These are phyloP conservation scores for Alectoria sarmentosa DNA, from an alignment of 495 filamentous ascomycete species.

Conservation along the genomic window DNA sequence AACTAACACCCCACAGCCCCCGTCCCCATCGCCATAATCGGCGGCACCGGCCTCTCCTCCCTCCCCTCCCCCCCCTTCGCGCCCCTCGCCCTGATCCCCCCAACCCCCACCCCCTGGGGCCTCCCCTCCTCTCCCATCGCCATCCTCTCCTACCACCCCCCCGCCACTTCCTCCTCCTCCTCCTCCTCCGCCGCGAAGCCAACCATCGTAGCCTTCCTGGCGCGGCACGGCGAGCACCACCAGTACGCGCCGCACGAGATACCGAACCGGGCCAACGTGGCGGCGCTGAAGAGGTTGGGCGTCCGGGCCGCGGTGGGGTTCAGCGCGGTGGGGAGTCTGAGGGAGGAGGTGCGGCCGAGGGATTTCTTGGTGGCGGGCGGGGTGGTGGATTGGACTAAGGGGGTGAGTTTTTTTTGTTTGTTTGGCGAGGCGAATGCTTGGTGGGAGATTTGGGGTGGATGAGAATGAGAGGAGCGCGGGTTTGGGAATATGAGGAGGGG, in stretches of 20 bases:
- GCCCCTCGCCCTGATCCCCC: slow-evolving; percentile 67
- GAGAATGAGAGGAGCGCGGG: background rate
- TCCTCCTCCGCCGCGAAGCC: slow-evolving; percentile 29
- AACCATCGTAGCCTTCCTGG: slow-evolving; percentile 84
- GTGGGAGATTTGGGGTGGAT: too few species aligned
- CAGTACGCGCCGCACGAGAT: slow-evolving; percentile 89
- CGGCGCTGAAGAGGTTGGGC: slow-evolving; percentile 80
- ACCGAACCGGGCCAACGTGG: slow-evolving; percentile 86
- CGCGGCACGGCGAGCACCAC: slow-evolving; percentile 84
- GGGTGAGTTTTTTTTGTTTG: slow-evolving; percentile 32
- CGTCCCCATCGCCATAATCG: slow-evolving; percentile 90
- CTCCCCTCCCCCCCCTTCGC: slow-evolving; percentile 65
- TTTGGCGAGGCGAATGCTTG: background rate
- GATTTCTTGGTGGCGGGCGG: slow-evolving; percentile 97
- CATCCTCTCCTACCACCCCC: slow-evolving; percentile 74
- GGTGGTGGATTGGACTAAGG: slow-evolving; percentile 97
- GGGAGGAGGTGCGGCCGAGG: slow-evolving; percentile 83
- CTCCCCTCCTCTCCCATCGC: slow-evolving; percentile 80
- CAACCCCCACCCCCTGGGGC: slow-evolving; percentile 82
- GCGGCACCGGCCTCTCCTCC: slow-evolving; percentile 80
- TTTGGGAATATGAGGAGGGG: background rate
- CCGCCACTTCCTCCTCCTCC: slow-evolving; percentile 40
- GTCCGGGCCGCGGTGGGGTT: slow-evolving; percentile 89
- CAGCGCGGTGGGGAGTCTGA: slow-evolving; percentile 87
- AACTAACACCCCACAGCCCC: slow-evolving; percentile 43